phyloP scores from a whole-genome alignment of 768 basidiomycete species.

The Hericium alpestre region DNA sequence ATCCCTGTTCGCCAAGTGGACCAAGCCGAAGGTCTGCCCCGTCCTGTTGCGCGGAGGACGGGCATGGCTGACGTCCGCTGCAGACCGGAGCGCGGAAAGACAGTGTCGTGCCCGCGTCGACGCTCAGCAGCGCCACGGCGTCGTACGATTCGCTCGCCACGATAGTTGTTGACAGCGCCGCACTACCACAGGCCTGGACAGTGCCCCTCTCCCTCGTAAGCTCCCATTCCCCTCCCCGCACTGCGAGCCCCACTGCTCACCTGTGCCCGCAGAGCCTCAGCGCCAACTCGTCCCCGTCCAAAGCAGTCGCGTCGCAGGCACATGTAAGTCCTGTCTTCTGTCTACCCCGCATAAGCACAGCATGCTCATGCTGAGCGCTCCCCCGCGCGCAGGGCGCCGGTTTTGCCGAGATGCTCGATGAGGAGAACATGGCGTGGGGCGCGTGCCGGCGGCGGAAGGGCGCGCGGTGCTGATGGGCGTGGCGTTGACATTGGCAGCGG shows the following conservation, averaged over 20 bases:
- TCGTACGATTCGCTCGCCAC: background rate
- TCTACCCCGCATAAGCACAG: background rate
- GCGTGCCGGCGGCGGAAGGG: conserved; percentile 2
- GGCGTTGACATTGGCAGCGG: background rate
- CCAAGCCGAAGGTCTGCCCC: background rate
- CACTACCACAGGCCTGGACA: background rate
- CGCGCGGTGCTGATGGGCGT: background rate
- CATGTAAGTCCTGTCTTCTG: background rate
- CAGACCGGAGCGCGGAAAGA: background rate
- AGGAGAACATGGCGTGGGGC: conserved; percentile 23
- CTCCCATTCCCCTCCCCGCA: background rate
- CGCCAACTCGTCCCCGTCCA: background rate
- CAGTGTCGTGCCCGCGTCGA: background rate
- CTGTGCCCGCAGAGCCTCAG: background rate
- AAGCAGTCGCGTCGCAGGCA: background rate
- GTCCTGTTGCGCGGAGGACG: background rate
- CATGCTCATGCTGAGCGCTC: background rate
- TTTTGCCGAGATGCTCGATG: conserved; percentile 21
- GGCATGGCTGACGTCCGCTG: background rate
- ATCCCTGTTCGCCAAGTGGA: background rate
- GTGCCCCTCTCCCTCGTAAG: background rate
- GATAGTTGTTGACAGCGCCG: background rate
- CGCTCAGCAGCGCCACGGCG: background rate
- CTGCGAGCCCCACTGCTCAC: background rate
- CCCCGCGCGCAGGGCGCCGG: background rate